Conservation (phyloP, 2,329 filamentous ascomycete species). For the Ramularia endophylla region DNA sequence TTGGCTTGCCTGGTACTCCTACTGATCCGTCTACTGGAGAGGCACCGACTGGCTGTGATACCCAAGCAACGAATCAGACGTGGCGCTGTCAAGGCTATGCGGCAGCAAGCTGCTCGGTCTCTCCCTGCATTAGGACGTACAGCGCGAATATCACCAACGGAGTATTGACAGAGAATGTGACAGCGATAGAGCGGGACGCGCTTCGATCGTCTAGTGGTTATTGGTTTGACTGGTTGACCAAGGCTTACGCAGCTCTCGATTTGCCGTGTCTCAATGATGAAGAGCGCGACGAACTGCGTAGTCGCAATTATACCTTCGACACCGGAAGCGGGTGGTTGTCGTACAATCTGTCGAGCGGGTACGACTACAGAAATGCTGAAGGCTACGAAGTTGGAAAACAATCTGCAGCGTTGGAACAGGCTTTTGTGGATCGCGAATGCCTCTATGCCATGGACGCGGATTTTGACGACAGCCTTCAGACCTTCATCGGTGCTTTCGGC, state of each 20-base stretch:
- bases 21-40: not conserved
- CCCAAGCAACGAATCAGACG: conserved; percentile 1
- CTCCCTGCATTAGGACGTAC: conserved; percentile 7
- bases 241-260: too few species aligned
- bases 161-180: conserved; percentile 1
- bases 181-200: not conserved
- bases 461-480: conserved; percentile 1
- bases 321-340: not conserved
- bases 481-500: not conserved
- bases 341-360: too few species aligned
- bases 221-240: too few species aligned
- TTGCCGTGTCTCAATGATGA: conserved; percentile 1
- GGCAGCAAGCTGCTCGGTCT: conserved; percentile 4
- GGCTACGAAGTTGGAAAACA: not conserved
- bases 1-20: not conserved
- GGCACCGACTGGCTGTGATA: not conserved
- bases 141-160: conserved; percentile 2
- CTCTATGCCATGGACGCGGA: not conserved
- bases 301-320: conserved; percentile 1
- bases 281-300: not conserved
- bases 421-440: not conserved
- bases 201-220: not conserved
- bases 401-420: not conserved
- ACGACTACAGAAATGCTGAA: not conserved
- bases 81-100: conserved; percentile 10